Conservation (phyloP, 208 protist genomes). For the Novymonas esmeraldas region DNA sequence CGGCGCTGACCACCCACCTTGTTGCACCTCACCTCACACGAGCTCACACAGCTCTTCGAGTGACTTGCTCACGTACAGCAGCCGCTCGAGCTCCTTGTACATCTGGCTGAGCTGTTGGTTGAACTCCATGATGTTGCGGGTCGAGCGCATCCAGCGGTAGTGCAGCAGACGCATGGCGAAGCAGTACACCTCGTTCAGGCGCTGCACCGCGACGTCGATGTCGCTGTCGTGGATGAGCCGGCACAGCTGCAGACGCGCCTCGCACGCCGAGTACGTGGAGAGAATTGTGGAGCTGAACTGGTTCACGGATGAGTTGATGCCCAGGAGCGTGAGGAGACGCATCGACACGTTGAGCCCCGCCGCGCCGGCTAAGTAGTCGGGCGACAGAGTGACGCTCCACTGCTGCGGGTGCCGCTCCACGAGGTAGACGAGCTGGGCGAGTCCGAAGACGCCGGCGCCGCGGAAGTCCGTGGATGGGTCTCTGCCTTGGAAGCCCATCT, state of each 20-base stretch:
- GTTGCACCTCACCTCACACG: conserved; percentile 16
- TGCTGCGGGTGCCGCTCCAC: conserved; percentile 56
- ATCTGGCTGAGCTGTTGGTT: conserved; percentile 44
- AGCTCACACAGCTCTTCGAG: conserved; percentile 46
- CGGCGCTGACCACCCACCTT: too few relatives aligned
- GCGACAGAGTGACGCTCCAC: conserved; percentile 37
- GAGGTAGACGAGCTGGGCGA: conserved; percentile 81
- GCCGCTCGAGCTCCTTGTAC: conserved; percentile 46
- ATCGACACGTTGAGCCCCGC: conserved; percentile 83
- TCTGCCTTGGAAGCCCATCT: conserved; percentile 84
- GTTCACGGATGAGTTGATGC: conserved; percentile 31
- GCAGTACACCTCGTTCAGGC: conserved; percentile 69
- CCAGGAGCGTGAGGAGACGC: conserved; percentile 60
- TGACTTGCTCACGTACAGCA: conserved; percentile 35
- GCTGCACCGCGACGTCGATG: conserved; percentile 31
- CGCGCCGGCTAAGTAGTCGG: conserved; percentile 60
- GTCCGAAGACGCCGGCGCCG: conserved; percentile 72
- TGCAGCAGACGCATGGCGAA: conserved; percentile 55
- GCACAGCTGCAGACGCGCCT: conserved; percentile 37
- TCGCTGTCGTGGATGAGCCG: conserved; percentile 39
- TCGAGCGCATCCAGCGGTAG: conserved; percentile 47
- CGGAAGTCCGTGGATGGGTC: conserved; percentile 91
- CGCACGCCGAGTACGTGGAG: conserved; percentile 29
- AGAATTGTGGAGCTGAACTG: conserved; percentile 38
- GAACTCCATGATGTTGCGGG: conserved; percentile 67